A percentile compares a stretch with the other conserved stretches of the same genome.
phyloP scores from a whole-genome alignment of 2,329 filamentous ascomycete genomes.

The Neonectria ditissima region DNA sequence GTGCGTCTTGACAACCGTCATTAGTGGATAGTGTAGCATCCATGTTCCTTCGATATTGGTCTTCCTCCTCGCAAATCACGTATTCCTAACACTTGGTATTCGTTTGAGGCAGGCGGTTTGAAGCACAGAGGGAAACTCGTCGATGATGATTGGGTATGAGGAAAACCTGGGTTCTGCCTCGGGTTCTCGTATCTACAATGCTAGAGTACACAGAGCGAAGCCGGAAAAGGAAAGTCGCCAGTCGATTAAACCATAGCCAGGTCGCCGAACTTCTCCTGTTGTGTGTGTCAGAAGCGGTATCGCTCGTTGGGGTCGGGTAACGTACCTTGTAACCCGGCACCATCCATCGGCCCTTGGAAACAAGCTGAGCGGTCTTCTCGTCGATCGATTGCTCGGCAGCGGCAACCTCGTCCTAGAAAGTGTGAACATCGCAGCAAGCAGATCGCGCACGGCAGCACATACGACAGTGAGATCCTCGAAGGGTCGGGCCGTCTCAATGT shows the following conservation, averaged over 20 bases:
- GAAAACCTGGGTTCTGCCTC: slow-evolving; percentile 49
- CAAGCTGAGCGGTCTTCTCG: slow-evolving; percentile 93
- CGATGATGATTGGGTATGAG: slow-evolving; percentile 46
- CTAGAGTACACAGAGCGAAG: slow-evolving; percentile 74
- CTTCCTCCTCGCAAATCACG: slow-evolving; percentile 4
- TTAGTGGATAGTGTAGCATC: neutral
- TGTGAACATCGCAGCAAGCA: slow-evolving; percentile 42
- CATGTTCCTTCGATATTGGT: neutral
- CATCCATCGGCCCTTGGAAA: slow-evolving; percentile 98
- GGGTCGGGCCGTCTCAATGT: slow-evolving; percentile 95
- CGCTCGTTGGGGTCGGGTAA: slow-evolving; percentile 23
- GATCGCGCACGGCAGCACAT: slow-evolving; percentile 60
- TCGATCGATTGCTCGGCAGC: slow-evolving; percentile 96
- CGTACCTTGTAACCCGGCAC: slow-evolving; percentile 98
- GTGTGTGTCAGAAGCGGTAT: slow-evolving; percentile 57
- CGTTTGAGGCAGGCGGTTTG: slow-evolving; percentile 18
- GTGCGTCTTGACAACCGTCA: neutral
- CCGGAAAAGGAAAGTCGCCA: slow-evolving; percentile 51
- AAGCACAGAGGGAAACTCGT: slow-evolving; percentile 42
- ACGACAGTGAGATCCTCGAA: slow-evolving; percentile 98
- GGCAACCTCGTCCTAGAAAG: slow-evolving; percentile 86
- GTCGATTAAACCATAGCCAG: slow-evolving; percentile 87
- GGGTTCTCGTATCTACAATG: slow-evolving; percentile 73
- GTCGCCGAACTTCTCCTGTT: slow-evolving; percentile 98
- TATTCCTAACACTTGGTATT: slow-evolving; percentile 2